Evolutionary conservation across 306 rosid genomes (phyloP), one percentile per base, ranked within the genome.

Genomic region (Arachis stenosperma): DNA sequence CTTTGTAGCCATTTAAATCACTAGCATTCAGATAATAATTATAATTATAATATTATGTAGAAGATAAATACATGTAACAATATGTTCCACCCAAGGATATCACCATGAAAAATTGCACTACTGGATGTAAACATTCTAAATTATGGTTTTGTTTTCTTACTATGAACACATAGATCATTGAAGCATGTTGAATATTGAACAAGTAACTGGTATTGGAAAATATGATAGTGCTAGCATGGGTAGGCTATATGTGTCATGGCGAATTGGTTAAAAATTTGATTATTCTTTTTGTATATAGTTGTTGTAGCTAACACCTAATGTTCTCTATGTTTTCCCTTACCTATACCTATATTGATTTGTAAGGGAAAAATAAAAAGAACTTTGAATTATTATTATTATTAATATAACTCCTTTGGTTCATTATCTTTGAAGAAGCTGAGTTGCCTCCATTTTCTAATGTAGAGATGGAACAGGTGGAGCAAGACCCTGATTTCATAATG

Each of bases 401-500:
- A 22, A 1, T 22, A 22, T 22, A 22, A 22, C 27, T 22, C 27
- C 27, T 22, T 6, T 70, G 48, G 61, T 61, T 65, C 76, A 46
- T 78, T 66, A 71, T 77, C 67, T 75, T 69, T 75, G 61, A 76
- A 84, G 76, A 73, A 78, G 76, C 76, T 75, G 81, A 84, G 82
- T 74, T 74, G 65, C 73, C 78, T 71, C 71, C 33, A 47, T 84
- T 66, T 85, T 79, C 78, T 78, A 78, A 58, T 79, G 76, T 76
- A 94, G 99, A 94, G 79, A 81, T 91, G 97, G 99, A 94, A 83
- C 97, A 78, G 78, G 95, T 91, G 83, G 96, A 91, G 91, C 97
- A 90, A 72, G 96, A 94, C 74, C 98, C 96, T 0, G 96, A 91
- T 52, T 94, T 85, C 82, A 82, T 90, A 65, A 67, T 88, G 65